Percentiles rank a stretch among this genome's conserved stretches.
Conservation (phyloP, 1,139 yeast genomes). For the Nakaseomyces delphensis region DNA sequence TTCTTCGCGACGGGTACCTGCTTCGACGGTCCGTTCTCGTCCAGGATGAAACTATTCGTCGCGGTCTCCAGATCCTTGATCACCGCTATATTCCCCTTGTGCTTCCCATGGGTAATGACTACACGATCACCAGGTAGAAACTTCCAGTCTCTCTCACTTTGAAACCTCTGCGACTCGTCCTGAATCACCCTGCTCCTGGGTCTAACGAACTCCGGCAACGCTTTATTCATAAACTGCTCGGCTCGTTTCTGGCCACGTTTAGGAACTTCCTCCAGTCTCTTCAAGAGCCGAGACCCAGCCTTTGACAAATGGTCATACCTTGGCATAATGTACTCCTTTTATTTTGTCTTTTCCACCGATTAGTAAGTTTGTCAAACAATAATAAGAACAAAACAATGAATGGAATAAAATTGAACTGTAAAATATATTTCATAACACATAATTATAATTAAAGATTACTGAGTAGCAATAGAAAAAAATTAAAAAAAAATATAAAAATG, state of each 20-base stretch:
- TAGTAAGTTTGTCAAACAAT: no score
- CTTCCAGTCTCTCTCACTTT: slow-evolving; percentile 39
- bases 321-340: background rate
- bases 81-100: slow-evolving; percentile 64
- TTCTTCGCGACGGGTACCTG: slow-evolving; percentile 54
- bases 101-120: slow-evolving; percentile 56
- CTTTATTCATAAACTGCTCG: slow-evolving; percentile 24
- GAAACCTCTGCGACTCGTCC: slow-evolving; percentile 33
- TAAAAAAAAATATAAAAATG: no score
- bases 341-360: background rate
- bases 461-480: no score
- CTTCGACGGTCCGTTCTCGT: slow-evolving; percentile 48
- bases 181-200: slow-evolving; percentile 28
- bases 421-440: no score
- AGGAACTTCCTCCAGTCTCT: slow-evolving; percentile 20
- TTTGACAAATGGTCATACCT: slow-evolving; percentile 24
- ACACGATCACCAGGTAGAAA: slow-evolving; percentile 58
- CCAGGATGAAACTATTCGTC: slow-evolving; percentile 47
- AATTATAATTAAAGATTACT: no score
- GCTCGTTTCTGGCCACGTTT: slow-evolving; percentile 21
- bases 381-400: no score
- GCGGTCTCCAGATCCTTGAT: slow-evolving; percentile 39
- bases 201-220: slow-evolving; percentile 33
- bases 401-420: no score
- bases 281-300: slow-evolving; percentile 26